These are phyloP conservation scores for Lepidium didymum DNA, from an alignment of 345 rosid species.

Conservation along the genomic window DNA sequence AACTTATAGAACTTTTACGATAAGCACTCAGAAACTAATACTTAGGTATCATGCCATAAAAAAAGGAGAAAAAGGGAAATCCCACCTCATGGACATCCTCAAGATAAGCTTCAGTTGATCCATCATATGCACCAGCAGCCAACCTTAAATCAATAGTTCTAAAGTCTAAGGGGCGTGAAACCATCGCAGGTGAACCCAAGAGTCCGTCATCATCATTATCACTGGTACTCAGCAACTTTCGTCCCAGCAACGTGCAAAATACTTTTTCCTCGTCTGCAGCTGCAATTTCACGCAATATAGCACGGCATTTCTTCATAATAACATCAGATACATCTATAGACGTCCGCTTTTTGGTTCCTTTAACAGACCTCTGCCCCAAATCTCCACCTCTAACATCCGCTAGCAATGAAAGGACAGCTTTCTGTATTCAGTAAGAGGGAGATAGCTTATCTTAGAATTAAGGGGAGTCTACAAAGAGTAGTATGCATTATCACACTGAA, in stretches of 20 bases:
- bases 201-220: constrained; percentile 95
- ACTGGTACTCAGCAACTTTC: constrained; percentile 54
- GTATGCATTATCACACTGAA: constrained; percentile 1
- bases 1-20: background rate
- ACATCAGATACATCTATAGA: constrained; percentile 54
- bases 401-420: constrained; percentile 93
- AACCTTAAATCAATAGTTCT: constrained; percentile 93
- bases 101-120: constrained; percentile 84
- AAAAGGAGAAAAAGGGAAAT: background rate
- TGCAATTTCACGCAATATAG: constrained; percentile 67
- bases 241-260: constrained; percentile 82
- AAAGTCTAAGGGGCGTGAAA: constrained; percentile 91
- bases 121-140: constrained; percentile 80
- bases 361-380: constrained; percentile 39
- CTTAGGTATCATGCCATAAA: background rate
- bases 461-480: background rate
- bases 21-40: constrained; percentile 11
- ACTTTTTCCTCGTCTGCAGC: constrained; percentile 79
- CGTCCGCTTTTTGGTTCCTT: constrained; percentile 51
- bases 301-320: constrained; percentile 86
- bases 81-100: constrained; percentile 96
- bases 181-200: constrained; percentile 96
- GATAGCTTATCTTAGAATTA: constrained; percentile 1
- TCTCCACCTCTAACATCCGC: constrained; percentile 51
- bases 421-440: constrained; percentile 54